Base-by-base conservation (phyloP, 306 rosid species). In the Corylus avellana region DNA sequence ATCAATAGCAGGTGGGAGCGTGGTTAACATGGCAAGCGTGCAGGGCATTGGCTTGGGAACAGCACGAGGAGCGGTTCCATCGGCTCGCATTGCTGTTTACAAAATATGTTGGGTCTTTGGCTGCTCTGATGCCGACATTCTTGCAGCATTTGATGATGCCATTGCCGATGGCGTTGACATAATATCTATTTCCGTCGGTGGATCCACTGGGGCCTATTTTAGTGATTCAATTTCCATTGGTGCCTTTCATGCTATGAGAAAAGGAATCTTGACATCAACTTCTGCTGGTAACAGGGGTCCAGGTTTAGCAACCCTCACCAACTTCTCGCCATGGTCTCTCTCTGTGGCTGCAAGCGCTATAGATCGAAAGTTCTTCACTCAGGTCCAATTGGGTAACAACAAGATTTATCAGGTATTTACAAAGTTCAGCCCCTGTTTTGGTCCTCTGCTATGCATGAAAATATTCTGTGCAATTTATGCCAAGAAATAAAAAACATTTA, bases 161-260 rank as follows among this genome's bases (percentile, higher is more conserved):
- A 86, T 91, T 27, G 84, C 78, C 0, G 93, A 91, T 42, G 91
- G 93, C 1, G 88, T 91, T 12, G 94, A 90, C 25, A 74, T 88
- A 12, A 37, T 88, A 44, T 82, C 89, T 2, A 12, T 85, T 4
- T 90, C 89, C 2, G 4, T 86, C 2, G 88, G 87, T 0, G 72
- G 63, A 0, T 1, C 0, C n/a, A 0, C 54, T 4, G 1, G 0
- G 0, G 47, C 51, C 58, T 90, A 86, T 82, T 87, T 91, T 58
- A 3, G 57, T 0, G 20, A 64, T 22, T 0, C 84, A n/a, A 39
- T 50, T 12, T 58, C 85, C 8, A 84, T 91, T 9, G 97, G 93
- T 63, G 75, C 90, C 61, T 91, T 89, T 51, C 93, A 91, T 55
- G 87, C 93, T 25, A 81, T 85, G 87, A 82, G 58, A 47, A 83